These are phyloP conservation scores for Pecoramyces ruminantium DNA, from an alignment of 192 early-diverging fungal genomes.

Conservation along the genomic window DNA sequence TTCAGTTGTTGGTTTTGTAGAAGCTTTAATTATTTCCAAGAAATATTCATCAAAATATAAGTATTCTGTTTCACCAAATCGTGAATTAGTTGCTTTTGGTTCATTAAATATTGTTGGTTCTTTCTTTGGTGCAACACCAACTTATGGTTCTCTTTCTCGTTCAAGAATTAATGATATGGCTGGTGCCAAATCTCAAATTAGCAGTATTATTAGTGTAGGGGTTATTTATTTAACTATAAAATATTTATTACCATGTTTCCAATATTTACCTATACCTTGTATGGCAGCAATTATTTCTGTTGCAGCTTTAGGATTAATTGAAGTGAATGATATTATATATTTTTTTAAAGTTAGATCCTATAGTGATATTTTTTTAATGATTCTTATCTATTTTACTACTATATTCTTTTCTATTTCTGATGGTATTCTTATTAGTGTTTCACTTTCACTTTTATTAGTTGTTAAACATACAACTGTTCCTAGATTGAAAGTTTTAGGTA, in stretches of 20 bases:
- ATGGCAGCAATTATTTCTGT: constrained; percentile 67
- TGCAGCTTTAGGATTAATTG: constrained; percentile 61
- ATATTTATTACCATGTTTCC: constrained; percentile 64
- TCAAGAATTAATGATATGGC: constrained; percentile 86
- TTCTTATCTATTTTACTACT: constrained; percentile 81
- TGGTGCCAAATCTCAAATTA: constrained; percentile 76
- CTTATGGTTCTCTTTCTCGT: constrained; percentile 80
- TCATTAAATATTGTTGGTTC: constrained; percentile 70
- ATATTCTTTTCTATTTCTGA: constrained; percentile 77
- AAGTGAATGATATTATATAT: constrained; percentile 60
- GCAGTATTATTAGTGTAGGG: constrained; percentile 61
- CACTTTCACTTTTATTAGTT: constrained; percentile 72
- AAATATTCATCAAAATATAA: constrained; percentile 82
- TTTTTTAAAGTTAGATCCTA: constrained; percentile 61
- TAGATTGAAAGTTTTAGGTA: constrained; percentile 56
- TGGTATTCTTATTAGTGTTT: constrained; percentile 81
- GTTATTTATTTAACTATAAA: constrained; percentile 66
- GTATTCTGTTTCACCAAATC: constrained; percentile 82
- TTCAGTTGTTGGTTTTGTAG: constrained; percentile 93
- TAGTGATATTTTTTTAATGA: constrained; percentile 65
- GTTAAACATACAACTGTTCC: constrained; percentile 81
- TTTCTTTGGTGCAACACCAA: constrained; percentile 54
- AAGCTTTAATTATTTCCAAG: constrained; percentile 86
- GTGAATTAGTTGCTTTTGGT: constrained; percentile 91
- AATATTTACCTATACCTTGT: constrained; percentile 69